Evolutionary conservation across 345 rosid genomes (phyloP), one percentile per base, ranked within the genome.

Genomic region (Tarenaya hassleriana): DNA sequence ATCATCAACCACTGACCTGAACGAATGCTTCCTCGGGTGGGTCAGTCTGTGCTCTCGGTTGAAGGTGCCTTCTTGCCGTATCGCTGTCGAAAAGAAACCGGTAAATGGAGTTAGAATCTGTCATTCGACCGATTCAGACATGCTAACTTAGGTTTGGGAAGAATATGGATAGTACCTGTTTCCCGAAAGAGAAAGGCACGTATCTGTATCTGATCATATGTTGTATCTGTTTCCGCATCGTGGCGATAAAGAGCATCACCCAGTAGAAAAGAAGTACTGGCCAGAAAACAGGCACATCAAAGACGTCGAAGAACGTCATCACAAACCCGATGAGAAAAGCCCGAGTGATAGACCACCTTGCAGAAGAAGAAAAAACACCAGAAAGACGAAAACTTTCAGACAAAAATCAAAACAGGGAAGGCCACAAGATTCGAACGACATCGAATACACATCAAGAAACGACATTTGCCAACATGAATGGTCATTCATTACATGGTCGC

Each of bases 201-300:
- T 92, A 88, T 83, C 66, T 83, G 63, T 92, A 88, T 66, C 83
- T 92, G 84, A 92, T 69, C 98, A 92, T 92, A 66, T 81, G 98
- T 62, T 73, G 73, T 54, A 92, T 84, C 67, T 92, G 96, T 63
- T 72, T 74, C 76, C 71, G 77, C 89, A 85, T 79, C 11, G 89
- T 85, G 16, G 76, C 67, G 43, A 71, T 51, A 53, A 79, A 79
- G 39, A 85, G 60, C 66, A 79, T 52, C 11, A 82, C 10, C 86
- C 84, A 82, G 69, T 85, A 85, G 77, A 81, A 79, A 38, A 85
- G 86, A 10, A 85, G 89, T 50, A 85, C 80, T 7, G 89, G 95
- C 95, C 95, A 85, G 63, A 85, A 85, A 6, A 85, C 89, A 51
- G 95, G 95, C 15, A 82, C 83, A 47, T 82, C 89, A 58, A 85